Base-by-base conservation (phyloP, 441 rosid species). In the Populus hybrid region DNA sequence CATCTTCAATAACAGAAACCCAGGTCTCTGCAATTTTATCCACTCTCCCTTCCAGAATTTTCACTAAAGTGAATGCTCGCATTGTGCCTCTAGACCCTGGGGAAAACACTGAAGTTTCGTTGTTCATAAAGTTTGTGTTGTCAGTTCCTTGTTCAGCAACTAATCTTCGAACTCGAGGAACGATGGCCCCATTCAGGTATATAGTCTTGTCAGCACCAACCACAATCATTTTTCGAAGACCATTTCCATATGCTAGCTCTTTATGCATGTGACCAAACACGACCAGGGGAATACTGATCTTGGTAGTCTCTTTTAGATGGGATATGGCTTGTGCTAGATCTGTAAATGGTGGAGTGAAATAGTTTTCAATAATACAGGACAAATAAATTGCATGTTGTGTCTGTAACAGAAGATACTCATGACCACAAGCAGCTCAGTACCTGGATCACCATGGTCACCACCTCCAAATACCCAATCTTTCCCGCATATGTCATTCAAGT, bases 251-350 rank as follows among this genome's bases (percentile, higher is more conserved):
- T 67, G 90, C 89, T 73, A 93, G 89, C 88, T 89, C 87, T 74
- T 95, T 93, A 67, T 95, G 98, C 99, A 92, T 93, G 89, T 95
- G 99, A 34, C 98, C 97, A 72, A 93, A 95, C 79, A 93, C 90
- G 6, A 92, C 92, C 75, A 95, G 84, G n/a, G 89, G 93, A 34
- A 85, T 72, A 4, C 76, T 40, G 72, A 88, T 26, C 5, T 83
- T 81, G 1, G 85, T 78, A 16, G 84, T 85, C 82, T 91, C 91
- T 82, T 87, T 92, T 76, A 93, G 67, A 85, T 69, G 86, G 65
- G 87, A 81, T 78, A 93, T 74, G 72, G 95, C 97, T 83, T 87
- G 85, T 69, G 89, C 95, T 67, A 95, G 85, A 88, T 95, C 94
- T 93, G 94, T 71, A 83, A 20, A 67, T 59, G 66, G 42, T 16